Conservation (phyloP, 1,139 yeast genomes). For the Protomyces inundatus region DNA sequence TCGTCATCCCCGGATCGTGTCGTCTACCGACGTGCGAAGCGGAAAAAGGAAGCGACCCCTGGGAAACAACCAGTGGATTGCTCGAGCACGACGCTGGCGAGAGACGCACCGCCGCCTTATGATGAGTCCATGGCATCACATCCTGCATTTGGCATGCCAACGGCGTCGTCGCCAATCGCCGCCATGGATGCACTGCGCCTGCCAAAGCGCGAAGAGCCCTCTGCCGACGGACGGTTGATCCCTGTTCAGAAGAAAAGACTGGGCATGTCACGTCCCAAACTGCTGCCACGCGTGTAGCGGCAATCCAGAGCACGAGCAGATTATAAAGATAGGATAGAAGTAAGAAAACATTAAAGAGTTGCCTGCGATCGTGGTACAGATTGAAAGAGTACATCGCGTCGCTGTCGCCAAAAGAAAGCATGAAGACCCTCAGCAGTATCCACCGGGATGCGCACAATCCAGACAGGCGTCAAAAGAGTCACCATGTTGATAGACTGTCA, state of each 20-base stretch:
- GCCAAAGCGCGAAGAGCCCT: too few species aligned
- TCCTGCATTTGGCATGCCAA: too few species aligned
- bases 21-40: neutral
- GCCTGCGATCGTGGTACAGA: neutral
- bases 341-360: neutral
- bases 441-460: neutral
- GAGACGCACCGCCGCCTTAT: too few species aligned
- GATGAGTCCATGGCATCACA: too few species aligned
- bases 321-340: neutral
- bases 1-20: slow-evolving; percentile 19
- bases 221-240: neutral
- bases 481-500: slow-evolving; percentile 3
- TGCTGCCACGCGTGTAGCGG: neutral
- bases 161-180: too few species aligned
- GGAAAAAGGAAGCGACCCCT: neutral
- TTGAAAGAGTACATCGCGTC: neutral
- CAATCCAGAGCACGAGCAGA: neutral
- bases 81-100: too few species aligned
- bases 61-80: neutral
- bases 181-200: too few species aligned
- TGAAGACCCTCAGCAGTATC: neutral
- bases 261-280: slow-evolving; percentile 22
- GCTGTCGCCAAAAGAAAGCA: neutral
- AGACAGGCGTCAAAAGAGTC: slow-evolving; percentile 9
- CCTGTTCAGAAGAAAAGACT: neutral